Evolutionary conservation across 2,329 filamentous ascomycete genomes (phyloP).

Genomic region (Phyllosticta paracitricarpa): DNA sequence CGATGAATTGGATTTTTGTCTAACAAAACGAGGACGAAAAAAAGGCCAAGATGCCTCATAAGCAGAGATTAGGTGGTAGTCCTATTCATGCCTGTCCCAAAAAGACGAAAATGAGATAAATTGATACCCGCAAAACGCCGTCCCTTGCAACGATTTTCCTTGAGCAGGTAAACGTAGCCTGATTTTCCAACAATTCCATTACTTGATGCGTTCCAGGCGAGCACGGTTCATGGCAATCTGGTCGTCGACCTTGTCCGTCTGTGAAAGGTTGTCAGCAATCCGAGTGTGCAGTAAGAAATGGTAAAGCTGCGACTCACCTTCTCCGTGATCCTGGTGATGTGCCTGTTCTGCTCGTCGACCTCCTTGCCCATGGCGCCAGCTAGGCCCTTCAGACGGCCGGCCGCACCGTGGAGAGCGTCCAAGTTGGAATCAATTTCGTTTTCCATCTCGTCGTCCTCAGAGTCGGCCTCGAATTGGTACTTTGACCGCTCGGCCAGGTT

Average conservation of each 20-base stretch:
- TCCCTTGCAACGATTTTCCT: background rate
- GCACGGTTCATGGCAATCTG: slow-evolving; percentile 70
- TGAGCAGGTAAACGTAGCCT: background rate
- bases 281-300: background rate
- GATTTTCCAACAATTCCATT: slow-evolving; percentile 11
- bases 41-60: background rate
- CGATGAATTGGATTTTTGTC: background rate
- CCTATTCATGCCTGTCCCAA: background rate
- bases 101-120: background rate
- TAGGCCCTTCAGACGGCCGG: slow-evolving; percentile 61
- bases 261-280: slow-evolving; percentile 16
- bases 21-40: background rate
- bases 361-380: slow-evolving; percentile 66
- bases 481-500: slow-evolving; percentile 56
- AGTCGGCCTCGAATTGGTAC: slow-evolving; percentile 60
- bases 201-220: slow-evolving; percentile 54
- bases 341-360: slow-evolving; percentile 65
- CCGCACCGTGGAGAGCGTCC: slow-evolving; percentile 50
- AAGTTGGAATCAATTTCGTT: slow-evolving; percentile 38
- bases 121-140: background rate
- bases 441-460: slow-evolving; percentile 56
- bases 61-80: background rate
- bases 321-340: slow-evolving; percentile 64
- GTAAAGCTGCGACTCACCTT: slow-evolving; percentile 35
- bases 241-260: slow-evolving; percentile 66